A percentile compares a stretch with the other conserved stretches of the same genome.
phyloP scores from a whole-genome alignment of 2,329 filamentous ascomycete genomes.

The Madurella fahalii region DNA sequence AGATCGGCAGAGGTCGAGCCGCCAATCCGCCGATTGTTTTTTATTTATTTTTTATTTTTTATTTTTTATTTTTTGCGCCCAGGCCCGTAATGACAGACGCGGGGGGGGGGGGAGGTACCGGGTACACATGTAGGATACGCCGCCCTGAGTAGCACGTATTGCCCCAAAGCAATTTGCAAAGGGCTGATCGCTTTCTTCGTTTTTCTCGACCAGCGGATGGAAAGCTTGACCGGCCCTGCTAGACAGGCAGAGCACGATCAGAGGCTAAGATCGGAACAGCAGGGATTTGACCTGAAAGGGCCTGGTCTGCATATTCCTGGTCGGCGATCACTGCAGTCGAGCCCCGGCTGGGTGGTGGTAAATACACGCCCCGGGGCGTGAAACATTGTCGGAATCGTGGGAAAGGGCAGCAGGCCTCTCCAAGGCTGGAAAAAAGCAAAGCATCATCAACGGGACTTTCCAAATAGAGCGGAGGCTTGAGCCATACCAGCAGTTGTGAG shows the following conservation, averaged over 20 bases:
- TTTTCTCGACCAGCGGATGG: not conserved
- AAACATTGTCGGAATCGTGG: not conserved
- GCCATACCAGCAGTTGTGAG: no score
- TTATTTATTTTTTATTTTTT: no score
- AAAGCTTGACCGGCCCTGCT: not conserved
- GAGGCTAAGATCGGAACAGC: conserved; percentile 25
- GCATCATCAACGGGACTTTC: no score
- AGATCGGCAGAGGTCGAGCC: conserved; percentile 15
- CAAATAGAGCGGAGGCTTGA: no score
- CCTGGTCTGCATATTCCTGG: conserved; percentile 22
- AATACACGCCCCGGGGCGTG: conserved; percentile 13
- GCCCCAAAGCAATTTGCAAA: no score
- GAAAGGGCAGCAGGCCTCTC: no score
- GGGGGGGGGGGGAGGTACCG: not conserved
- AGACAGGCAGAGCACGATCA: conserved; percentile 10
- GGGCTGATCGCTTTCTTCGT: not conserved
- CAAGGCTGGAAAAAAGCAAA: no score
- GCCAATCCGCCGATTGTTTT: conserved; percentile 8
- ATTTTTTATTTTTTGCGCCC: no score
- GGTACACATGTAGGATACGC: conserved; percentile 1
- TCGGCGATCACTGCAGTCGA: conserved; percentile 26
- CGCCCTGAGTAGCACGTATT: no score
- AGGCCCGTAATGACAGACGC: not conserved
- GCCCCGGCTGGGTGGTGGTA: conserved; percentile 5
- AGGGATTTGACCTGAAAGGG: conserved; percentile 17